Evolutionary conservation across 2,329 filamentous ascomycete genomes (phyloP).

Genomic region (Aspergillus piperis): DNA sequence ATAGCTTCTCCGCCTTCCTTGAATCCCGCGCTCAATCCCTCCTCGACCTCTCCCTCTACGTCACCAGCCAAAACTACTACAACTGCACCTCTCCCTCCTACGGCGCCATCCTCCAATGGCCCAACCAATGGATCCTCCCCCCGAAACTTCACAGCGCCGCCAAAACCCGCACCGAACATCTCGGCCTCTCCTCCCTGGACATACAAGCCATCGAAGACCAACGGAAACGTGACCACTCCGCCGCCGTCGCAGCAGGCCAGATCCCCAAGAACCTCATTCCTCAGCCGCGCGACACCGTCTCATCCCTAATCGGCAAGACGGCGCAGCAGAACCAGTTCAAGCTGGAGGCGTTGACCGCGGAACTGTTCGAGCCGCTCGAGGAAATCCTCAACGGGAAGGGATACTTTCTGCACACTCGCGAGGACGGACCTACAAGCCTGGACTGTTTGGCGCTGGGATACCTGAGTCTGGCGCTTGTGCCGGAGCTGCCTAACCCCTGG

Average conservation of each 20-base stretch:
- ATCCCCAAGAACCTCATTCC: slow-evolving; percentile 54
- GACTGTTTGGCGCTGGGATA: slow-evolving; percentile 84
- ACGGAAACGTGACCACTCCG: slow-evolving; percentile 40
- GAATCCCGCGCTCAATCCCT: slow-evolving; percentile 73
- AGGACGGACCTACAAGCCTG: slow-evolving; percentile 58
- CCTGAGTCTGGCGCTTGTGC: slow-evolving; percentile 69
- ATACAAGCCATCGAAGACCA: slow-evolving; percentile 53
- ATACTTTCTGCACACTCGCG: slow-evolving; percentile 56
- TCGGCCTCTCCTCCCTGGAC: slow-evolving; percentile 69
- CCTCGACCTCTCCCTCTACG: slow-evolving; percentile 83
- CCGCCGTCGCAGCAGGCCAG: slow-evolving; percentile 41
- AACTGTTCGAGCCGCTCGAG: slow-evolving; percentile 71
- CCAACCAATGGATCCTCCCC: slow-evolving; percentile 83
- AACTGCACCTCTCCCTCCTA: slow-evolving; percentile 76
- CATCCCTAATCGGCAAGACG: slow-evolving; percentile 63
- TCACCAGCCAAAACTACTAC: slow-evolving; percentile 85
- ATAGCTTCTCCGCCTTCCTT: slow-evolving; percentile 65
- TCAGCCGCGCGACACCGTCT: slow-evolving; percentile 60
- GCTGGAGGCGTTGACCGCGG: slow-evolving; percentile 69
- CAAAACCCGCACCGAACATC: slow-evolving; percentile 66
- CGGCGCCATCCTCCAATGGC: slow-evolving; percentile 77
- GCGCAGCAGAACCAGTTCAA: slow-evolving; percentile 74
- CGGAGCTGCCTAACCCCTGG: slow-evolving; percentile 64
- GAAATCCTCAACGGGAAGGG: slow-evolving; percentile 59
- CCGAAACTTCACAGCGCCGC: slow-evolving; percentile 71